phyloP scores from a whole-genome alignment of 1,284 basidiomycete genomes.

The Peniophora sp. region DNA sequence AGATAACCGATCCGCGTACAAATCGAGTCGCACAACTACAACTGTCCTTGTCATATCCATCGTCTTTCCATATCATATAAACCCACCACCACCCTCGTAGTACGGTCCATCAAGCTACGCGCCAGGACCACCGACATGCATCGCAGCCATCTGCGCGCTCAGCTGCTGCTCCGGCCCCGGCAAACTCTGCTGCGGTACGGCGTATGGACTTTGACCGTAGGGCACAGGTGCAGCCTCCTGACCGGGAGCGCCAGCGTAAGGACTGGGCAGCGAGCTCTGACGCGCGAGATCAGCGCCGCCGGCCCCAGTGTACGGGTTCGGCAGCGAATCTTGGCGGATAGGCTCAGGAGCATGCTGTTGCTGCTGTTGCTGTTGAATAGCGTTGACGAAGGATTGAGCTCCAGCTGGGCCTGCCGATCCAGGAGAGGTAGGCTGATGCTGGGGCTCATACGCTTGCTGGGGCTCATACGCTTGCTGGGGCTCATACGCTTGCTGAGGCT shows the following conservation, averaged over 20 bases:
- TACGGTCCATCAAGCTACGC: background rate
- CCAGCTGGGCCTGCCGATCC: background rate
- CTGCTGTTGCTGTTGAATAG: slow-evolving; percentile 7
- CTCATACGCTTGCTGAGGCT: background rate
- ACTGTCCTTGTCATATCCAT: background rate
- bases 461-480: slow-evolving; percentile 2
- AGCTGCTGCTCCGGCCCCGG: background rate
- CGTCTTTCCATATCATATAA: background rate
- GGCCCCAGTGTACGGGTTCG: slow-evolving; percentile 7
- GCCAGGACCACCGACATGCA: slow-evolving; percentile 1
- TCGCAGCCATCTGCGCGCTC: slow-evolving; percentile 1
- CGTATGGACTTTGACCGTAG: background rate
- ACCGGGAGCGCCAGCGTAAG: background rate
- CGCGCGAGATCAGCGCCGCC: background rate
- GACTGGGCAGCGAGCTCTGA: background rate
- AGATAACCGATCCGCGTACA: no score
- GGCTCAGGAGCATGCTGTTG: background rate
- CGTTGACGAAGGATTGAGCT: slow-evolving; percentile 1
- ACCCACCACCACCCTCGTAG: background rate
- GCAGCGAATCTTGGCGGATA: slow-evolving; percentile 8
- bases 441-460: background rate
- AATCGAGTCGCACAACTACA: background rate
- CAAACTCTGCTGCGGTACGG: background rate
- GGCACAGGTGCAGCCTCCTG: background rate
- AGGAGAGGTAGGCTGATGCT: background rate